Conservation (phyloP, 2,329 filamentous ascomycete genomes). For the Rachicladosporium sp. region DNA sequence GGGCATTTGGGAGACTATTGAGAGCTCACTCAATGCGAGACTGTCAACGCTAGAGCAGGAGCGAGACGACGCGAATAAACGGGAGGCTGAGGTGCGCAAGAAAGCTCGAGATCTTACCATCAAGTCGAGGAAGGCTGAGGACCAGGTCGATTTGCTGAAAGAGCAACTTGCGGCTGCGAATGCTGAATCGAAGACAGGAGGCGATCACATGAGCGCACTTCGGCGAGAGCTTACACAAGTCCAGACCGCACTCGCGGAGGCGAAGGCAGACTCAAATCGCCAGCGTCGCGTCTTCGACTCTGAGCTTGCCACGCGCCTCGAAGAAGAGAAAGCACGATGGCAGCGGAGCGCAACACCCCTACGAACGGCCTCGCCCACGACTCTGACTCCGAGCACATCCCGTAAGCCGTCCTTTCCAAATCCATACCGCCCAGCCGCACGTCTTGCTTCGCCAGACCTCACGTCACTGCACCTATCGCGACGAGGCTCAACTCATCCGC, state of each 20-base stretch:
- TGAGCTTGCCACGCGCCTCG: conserved; percentile 45
- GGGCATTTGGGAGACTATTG: conserved; percentile 96
- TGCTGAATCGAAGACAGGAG: conserved; percentile 49
- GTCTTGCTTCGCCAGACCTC: conserved; percentile 18
- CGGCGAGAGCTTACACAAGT: conserved; percentile 52
- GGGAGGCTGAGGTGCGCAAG: conserved; percentile 76
- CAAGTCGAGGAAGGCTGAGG: conserved; percentile 58
- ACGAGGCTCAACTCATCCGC: conserved; percentile 16
- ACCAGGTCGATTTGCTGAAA: conserved; percentile 64
- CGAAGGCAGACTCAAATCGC: conserved; percentile 42
- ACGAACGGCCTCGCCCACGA: conserved; percentile 25
- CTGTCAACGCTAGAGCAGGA: conserved; percentile 75
- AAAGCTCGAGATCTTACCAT: conserved; percentile 76
- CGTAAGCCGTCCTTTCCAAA: conserved; percentile 30
- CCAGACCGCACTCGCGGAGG: conserved; percentile 50
- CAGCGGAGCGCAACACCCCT: conserved; percentile 28
- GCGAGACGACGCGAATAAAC: conserved; percentile 68
- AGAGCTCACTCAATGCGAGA: conserved; percentile 69
- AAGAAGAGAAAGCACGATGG: conserved; percentile 53
- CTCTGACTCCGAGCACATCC: conserved; percentile 13
- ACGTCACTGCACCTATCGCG: conserved; percentile 14
- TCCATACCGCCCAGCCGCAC: conserved; percentile 17
- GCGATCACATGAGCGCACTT: conserved; percentile 48
- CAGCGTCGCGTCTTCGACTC: conserved; percentile 48
- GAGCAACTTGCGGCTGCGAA: conserved; percentile 51